Percentiles rank a stretch among this genome's conserved stretches.
Evolutionary conservation across 2,329 filamentous ascomycete genomes (phyloP).

Genomic region (Colletotrichum trifolii): DNA sequence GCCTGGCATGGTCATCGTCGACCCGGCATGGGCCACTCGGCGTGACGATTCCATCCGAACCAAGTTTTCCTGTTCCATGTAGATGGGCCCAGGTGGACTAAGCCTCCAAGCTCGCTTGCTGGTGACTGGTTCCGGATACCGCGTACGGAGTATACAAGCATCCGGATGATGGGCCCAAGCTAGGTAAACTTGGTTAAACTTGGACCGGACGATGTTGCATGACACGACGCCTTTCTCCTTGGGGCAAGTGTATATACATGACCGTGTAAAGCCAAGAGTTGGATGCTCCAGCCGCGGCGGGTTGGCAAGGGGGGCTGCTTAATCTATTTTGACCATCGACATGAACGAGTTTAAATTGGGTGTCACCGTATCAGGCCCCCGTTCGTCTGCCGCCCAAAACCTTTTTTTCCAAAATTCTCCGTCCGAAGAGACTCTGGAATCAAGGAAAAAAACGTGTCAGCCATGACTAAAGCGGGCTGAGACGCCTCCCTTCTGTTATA

Average conservation of each 20-base stretch:
- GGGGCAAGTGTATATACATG: background rate
- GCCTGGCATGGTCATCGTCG: background rate
- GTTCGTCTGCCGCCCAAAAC: background rate
- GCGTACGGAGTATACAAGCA: background rate
- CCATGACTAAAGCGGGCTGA: constrained; percentile 10
- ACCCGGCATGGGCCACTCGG: constrained; percentile 2
- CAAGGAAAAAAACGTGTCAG: background rate
- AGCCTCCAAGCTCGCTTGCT: background rate
- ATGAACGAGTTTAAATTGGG: constrained; percentile 26
- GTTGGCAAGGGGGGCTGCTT: background rate
- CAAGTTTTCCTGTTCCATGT: constrained; percentile 17
- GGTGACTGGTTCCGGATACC: background rate
- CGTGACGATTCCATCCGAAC: constrained; percentile 4
- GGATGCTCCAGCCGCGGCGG: constrained; percentile 7
- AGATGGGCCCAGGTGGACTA: constrained; percentile 4
- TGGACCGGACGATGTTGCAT: constrained; percentile 14
- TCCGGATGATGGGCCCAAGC: background rate
- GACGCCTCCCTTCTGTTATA: background rate
- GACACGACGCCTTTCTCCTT: background rate
- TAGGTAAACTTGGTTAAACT: background rate
- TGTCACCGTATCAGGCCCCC: background rate
- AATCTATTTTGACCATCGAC: constrained; percentile 22
- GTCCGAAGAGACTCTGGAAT: background rate
- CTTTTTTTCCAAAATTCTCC: background rate
- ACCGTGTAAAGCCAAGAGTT: constrained; percentile 13